Evolutionary conservation across 768 basidiomycete species (phyloP), one percentile per base, ranked within the genome.

Genomic region (Agrocybe praecox): DNA sequence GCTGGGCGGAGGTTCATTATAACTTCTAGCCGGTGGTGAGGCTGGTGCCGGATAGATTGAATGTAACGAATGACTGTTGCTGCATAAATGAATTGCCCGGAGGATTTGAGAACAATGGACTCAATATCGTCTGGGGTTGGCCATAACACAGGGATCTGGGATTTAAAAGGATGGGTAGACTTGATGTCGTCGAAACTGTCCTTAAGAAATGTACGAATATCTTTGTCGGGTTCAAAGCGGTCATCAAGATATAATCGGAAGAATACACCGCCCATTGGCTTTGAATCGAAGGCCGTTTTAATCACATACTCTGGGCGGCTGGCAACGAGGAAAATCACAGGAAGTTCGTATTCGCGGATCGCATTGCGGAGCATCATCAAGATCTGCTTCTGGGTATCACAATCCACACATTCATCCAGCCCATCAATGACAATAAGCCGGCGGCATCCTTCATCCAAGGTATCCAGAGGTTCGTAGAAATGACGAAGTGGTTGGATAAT

Each of bases 11-110:
- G 34, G 10, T 55, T 59, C 8, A 58, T 44, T 11, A 65, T 49
- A 17, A 59, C 49, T 2, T 62, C 26, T 0, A 62, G 44, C 2
- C 56, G 56, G 6, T 60, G 42, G 1, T 48, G 43, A 10, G 58
- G 61, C 6, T 43, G 22, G 23, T 62, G 50, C 8, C 54, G 36
- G 6, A 22, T 46, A 7, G 51, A 56, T 11, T 54, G 50, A 14
- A 64, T 22, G 22, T 54, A 64, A 21, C 54, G 58, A 24, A 61
- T 46, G 15, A 59, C 57, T 3, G 59, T 60, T 17, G 59, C 32
- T 2, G 62, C 59, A 18, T 61, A 64, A 17, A 64, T 61, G n/a
- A 64, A 64, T 24, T 64, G 62, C 12, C 62, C 62, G 4, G 62
- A 64, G 0, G 62, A 58, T 46, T 60, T 60, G 10, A 22, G 14